phyloP scores from a whole-genome alignment of 106 monocot species.

The Dendrobium chrysotoxum region DNA sequence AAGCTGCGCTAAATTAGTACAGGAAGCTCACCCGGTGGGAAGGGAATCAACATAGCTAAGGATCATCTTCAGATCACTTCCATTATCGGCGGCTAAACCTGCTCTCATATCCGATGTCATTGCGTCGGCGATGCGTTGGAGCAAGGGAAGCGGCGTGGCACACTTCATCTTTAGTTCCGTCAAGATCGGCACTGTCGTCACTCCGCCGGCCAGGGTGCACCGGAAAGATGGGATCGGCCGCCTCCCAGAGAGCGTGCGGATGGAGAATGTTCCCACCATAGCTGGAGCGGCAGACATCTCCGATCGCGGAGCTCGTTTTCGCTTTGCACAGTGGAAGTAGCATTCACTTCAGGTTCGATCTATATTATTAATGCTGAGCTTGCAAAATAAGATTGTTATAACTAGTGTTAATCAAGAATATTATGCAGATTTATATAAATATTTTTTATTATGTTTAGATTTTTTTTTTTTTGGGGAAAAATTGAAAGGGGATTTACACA shows the following conservation, averaged over 20 bases:
- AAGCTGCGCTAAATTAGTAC: too few relatives aligned
- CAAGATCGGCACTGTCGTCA: slow-evolving; percentile 26
- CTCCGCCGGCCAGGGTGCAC: slow-evolving; percentile 17
- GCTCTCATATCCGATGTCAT: slow-evolving; percentile 52
- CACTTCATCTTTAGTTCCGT: slow-evolving; percentile 29
- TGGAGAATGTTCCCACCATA: neutral
- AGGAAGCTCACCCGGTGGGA: slow-evolving; percentile 36
- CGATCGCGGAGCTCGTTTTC: neutral
- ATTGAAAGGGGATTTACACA: too few relatives aligned
- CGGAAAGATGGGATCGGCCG: slow-evolving; percentile 9
- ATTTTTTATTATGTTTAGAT: too few relatives aligned
- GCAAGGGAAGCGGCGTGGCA: slow-evolving; percentile 52
- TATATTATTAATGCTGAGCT: too few relatives aligned
- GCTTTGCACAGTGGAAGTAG: too few relatives aligned
- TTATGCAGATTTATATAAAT: too few relatives aligned
- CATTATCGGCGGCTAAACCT: slow-evolving; percentile 34
- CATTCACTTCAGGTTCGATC: too few relatives aligned
- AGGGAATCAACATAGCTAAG: slow-evolving; percentile 52
- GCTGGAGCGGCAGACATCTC: slow-evolving; percentile 1
- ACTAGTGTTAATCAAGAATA: too few relatives aligned
- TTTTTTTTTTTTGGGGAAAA: too few relatives aligned
- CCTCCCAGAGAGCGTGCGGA: neutral
- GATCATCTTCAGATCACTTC: slow-evolving; percentile 54
- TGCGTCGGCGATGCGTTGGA: slow-evolving; percentile 38
- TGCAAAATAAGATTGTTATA: too few relatives aligned